Conservation (phyloP, 345 rosid genomes). For the Cochlearia excelsa region DNA sequence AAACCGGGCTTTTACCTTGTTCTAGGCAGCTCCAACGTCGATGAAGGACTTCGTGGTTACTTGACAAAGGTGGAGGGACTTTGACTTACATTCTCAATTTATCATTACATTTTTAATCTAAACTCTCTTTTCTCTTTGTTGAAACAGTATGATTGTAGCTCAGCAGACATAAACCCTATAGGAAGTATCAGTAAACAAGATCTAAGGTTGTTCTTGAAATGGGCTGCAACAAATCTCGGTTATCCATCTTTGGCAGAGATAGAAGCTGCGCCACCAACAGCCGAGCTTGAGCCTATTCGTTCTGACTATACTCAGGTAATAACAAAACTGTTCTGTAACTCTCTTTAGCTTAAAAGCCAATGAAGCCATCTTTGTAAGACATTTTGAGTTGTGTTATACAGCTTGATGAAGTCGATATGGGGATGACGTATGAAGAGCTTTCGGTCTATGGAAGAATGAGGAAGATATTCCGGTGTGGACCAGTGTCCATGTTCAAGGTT, state of each 20-base stretch:
- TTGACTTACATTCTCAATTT: not conserved
- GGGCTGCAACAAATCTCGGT: constrained; percentile 90
- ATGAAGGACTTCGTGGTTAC: constrained; percentile 92
- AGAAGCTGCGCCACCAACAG: constrained; percentile 99
- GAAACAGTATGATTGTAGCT: constrained; percentile 88
- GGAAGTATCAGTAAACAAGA: constrained; percentile 94
- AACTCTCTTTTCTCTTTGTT: constrained; percentile 18
- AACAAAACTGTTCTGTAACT: not conserved
- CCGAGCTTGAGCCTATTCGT: constrained; percentile 92
- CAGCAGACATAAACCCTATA: constrained; percentile 95
- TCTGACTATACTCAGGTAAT: constrained; percentile 83
- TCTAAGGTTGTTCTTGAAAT: constrained; percentile 68
- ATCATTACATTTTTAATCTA: not conserved
- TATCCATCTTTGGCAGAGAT: constrained; percentile 81
- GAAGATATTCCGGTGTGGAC: constrained; percentile 83
- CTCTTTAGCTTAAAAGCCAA: not conserved
- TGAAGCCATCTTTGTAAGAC: not conserved
- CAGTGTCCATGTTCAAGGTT: constrained; percentile 97
- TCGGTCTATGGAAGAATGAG: constrained; percentile 80
- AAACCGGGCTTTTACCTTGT: constrained; percentile 91
- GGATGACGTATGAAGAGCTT: constrained; percentile 92
- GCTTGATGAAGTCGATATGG: constrained; percentile 91
- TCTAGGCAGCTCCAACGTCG: constrained; percentile 92
- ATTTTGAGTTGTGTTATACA: constrained; percentile 36
- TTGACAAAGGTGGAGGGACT: constrained; percentile 66